Percentiles rank a stretch among this genome's conserved stretches.
Conservation (phyloP, 2,329 filamentous ascomycete species). For the Claviceps spartinae region DNA sequence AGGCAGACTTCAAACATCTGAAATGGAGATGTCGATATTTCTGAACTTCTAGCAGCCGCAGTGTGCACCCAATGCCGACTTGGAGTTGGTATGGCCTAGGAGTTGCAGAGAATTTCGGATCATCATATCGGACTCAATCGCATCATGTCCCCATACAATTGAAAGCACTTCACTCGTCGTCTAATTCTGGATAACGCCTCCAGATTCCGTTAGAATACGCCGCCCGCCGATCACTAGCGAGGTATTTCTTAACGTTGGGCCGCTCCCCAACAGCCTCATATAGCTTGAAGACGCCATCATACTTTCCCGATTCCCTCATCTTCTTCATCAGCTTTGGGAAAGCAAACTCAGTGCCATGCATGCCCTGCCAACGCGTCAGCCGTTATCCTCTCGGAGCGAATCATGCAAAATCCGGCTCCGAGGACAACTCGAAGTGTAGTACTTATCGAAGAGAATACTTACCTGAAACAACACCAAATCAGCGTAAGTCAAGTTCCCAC, state of each 20-base stretch:
- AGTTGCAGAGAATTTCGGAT: no score
- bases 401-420: no score
- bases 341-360: constrained; percentile 49
- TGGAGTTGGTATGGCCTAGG: no score
- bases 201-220: constrained; percentile 54
- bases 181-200: constrained; percentile 60
- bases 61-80: no score
- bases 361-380: constrained; percentile 20
- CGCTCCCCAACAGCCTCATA: constrained; percentile 49
- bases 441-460: neutral
- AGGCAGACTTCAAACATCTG: no score
- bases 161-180: constrained; percentile 22
- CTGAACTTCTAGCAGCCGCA: no score
- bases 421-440: no score
- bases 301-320: constrained; percentile 42
- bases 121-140: no score
- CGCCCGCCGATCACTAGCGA: constrained; percentile 49
- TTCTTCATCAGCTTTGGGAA: constrained; percentile 54
- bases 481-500: constrained; percentile 51
- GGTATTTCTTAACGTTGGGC: constrained; percentile 53
- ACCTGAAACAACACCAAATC: constrained; percentile 65
- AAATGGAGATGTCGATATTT: no score
- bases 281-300: constrained; percentile 47
- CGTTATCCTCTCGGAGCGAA: neutral
- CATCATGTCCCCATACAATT: no score